These are phyloP conservation scores for Zhuliangozyma blackwelliae DNA, from an alignment of 1,139 yeast genomes.

Conservation along the genomic window DNA sequence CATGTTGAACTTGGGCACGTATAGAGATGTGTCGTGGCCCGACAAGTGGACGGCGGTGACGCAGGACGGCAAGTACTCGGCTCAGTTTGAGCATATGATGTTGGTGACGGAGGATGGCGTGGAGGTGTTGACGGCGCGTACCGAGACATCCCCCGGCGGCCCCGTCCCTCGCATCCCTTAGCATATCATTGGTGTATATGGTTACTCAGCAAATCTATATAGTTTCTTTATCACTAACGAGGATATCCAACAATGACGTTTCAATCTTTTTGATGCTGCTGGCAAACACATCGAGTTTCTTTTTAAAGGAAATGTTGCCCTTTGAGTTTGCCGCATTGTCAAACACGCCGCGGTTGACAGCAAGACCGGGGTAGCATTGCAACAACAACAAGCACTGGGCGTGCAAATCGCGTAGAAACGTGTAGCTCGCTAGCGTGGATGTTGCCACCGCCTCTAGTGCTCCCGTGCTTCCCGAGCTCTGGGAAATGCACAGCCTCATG, in stretches of 20 bases:
- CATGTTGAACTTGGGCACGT: constrained; percentile 88
- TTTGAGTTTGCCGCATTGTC: constrained; percentile 13
- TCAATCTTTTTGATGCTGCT: constrained; percentile 25
- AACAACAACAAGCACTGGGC: constrained; percentile 6
- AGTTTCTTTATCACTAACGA: constrained; percentile 18
- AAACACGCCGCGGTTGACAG: constrained; percentile 19
- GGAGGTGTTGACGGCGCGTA: constrained; percentile 84
- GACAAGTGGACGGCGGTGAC: constrained; percentile 97
- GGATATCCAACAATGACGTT: constrained; percentile 20
- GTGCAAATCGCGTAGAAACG: constrained; percentile 8
- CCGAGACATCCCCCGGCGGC: constrained; percentile 82
- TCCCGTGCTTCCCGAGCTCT: constrained; percentile 10
- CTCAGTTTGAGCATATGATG: constrained; percentile 94
- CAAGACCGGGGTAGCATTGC: constrained; percentile 16
- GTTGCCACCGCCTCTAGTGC: constrained; percentile 5
- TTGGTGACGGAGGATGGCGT: constrained; percentile 91
- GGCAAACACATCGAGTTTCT: constrained; percentile 24
- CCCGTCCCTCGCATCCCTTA: constrained; percentile 56
- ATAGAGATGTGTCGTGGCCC: constrained; percentile 87
- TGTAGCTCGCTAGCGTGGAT: constrained; percentile 8
- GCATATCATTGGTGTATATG: not conserved
- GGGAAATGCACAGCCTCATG: constrained; percentile 23
- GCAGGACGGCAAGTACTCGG: constrained; percentile 80
- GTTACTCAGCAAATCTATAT: no score
- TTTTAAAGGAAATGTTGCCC: constrained; percentile 15